phyloP scores from a whole-genome alignment of 805 yeast species.

The Starmerella khaoyaiensis region DNA sequence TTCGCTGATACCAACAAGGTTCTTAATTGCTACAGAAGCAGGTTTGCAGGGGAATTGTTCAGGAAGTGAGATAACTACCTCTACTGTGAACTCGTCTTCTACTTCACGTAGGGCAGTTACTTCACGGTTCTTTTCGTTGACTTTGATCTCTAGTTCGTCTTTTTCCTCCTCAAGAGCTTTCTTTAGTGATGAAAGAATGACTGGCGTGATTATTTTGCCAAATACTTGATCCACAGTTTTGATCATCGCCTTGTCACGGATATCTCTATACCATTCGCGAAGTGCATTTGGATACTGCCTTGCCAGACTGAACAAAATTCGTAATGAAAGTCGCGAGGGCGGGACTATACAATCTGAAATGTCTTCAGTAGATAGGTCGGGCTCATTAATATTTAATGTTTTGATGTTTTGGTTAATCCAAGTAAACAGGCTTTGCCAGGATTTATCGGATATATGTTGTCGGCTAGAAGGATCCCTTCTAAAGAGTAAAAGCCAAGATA shows the following conservation, averaged over 20 bases:
- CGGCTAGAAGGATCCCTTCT: neutral
- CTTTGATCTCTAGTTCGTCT: constrained; percentile 6
- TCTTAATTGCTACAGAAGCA: constrained; percentile 58
- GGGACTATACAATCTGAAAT: no score
- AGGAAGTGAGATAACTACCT: constrained; percentile 57
- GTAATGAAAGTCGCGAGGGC: constrained; percentile 3
- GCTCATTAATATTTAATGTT: no score
- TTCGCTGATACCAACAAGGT: constrained; percentile 81
- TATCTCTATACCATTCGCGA: constrained; percentile 21
- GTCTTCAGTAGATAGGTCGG: neutral
- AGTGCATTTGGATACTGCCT: constrained; percentile 9
- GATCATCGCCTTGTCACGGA: constrained; percentile 15
- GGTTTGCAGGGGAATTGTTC: constrained; percentile 51
- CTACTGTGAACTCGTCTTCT: constrained; percentile 20
- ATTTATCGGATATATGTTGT: neutral
- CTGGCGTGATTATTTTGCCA: constrained; percentile 12
- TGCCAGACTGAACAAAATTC: constrained; percentile 12
- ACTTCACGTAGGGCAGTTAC: constrained; percentile 19
- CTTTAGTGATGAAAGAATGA: constrained; percentile 12
- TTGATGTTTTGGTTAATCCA: neutral
- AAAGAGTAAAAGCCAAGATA: constrained; percentile 8
- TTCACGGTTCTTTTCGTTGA: constrained; percentile 19
- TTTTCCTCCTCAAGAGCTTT: constrained; percentile 1
- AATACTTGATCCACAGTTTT: constrained; percentile 14
- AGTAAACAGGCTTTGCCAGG: neutral